Conservation (phyloP, 2,329 filamentous ascomycete genomes). For the Fusarium redolens region DNA sequence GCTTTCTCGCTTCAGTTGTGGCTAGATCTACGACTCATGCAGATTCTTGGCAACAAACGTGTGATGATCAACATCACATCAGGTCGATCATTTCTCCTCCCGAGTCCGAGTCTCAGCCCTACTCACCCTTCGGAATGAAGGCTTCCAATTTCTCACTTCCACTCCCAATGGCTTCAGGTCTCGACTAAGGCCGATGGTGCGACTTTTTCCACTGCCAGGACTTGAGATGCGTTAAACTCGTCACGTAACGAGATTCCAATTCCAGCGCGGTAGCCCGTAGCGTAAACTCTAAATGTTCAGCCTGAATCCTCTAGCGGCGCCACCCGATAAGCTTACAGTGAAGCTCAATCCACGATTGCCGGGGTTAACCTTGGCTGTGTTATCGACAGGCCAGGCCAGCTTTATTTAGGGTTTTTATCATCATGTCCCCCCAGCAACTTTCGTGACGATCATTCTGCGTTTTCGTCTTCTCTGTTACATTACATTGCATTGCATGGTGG, state of each 20-base stretch:
- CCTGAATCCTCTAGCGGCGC: background rate
- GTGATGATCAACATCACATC: background rate
- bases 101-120: background rate
- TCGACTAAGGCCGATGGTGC: background rate
- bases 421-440: background rate
- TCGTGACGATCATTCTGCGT: background rate
- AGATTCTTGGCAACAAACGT: background rate
- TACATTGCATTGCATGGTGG: background rate
- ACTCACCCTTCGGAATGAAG: background rate
- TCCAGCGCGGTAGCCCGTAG: background rate
- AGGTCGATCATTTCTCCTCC: background rate
- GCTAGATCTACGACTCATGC: background rate
- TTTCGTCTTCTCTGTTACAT: background rate
- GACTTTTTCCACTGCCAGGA: background rate
- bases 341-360: background rate
- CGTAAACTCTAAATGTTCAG: background rate
- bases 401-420: background rate
- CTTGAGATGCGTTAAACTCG: background rate
- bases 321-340: constrained; percentile 7
- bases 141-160: background rate
- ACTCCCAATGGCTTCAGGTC: background rate
- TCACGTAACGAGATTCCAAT: background rate
- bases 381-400: background rate
- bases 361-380: background rate
- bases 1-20: background rate